Base-by-base conservation (phyloP, 768 basidiomycete species). In the Sistotremastrum suecicum region DNA sequence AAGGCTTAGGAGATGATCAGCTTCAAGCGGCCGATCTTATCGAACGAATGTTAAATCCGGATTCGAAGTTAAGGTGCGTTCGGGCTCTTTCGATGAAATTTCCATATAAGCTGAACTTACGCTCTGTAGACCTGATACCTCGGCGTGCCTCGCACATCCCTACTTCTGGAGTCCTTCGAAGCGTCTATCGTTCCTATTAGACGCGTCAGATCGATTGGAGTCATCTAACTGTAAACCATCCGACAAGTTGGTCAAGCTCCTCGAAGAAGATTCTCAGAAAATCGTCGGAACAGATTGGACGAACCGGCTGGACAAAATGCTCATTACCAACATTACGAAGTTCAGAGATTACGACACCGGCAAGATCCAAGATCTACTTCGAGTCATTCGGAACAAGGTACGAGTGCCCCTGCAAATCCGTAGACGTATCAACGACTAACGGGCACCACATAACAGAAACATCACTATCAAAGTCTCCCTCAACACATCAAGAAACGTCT, bases 381-480 rank as follows among this genome's bases (percentile, higher is more conserved):
- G 95, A 43, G 95, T 94, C 3, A 64, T 99, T 56, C 71, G 95
- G 52, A 99, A 98, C 62, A 98, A 99, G 75, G 91, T 89, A 48
- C 38, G 78, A 60, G 4, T 5, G 1, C 35, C 43, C 11, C 33
- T 45, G 10, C 9, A 29, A 43, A 44, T 6, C 45, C 37, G 37
- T 9, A 40, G 34, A 20, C 20, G 20, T 20, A 20, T 20, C 29
- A 12, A 32, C n/a, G n/a, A n/a, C 38, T 34, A 33, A 37, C 37
- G 47, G 35, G 36, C 37, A 3, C 12, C 6, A 28, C 37, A 49
- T 5, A 42, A 20, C 55, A 92, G 91, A 94, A 91, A 84, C 84
- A 97, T 51, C 92, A 97, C 58, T 95, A 94, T 58, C 94, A 97
- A 65, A 94, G 98, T 63, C 65, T 99, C 7, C 94, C 94, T 2